These are phyloP conservation scores for Elsinoe ampelina DNA, from an alignment of 2,329 filamentous ascomycete species.

Conservation along the genomic window DNA sequence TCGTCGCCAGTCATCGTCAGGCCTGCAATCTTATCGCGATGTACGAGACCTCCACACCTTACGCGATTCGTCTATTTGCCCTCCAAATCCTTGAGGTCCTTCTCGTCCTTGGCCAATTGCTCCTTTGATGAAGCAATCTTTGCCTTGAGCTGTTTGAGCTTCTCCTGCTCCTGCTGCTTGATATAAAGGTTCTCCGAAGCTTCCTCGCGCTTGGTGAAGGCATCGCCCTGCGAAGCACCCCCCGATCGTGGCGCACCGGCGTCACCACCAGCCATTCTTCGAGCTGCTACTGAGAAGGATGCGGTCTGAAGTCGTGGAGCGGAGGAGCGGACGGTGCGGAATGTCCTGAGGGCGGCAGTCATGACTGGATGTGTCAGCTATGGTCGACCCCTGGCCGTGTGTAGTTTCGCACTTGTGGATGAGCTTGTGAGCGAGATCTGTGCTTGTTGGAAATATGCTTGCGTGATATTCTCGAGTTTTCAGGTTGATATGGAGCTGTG, in stretches of 20 bases:
- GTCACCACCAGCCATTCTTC: slow-evolving; percentile 36
- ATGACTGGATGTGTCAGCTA: slow-evolving; percentile 11
- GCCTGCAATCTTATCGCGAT: neutral
- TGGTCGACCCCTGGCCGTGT: neutral
- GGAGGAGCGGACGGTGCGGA: slow-evolving; percentile 32
- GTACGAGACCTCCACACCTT: too few relatives aligned
- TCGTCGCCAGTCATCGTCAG: too few relatives aligned
- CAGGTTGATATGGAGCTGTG: neutral
- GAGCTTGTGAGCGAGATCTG: neutral
- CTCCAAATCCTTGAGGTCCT: slow-evolving; percentile 21
- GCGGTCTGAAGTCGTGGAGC: slow-evolving; percentile 25
- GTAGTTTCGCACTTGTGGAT: neutral
- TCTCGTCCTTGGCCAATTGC: slow-evolving; percentile 24
- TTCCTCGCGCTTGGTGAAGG: slow-evolving; percentile 85
- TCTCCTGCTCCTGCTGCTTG: slow-evolving; percentile 78
- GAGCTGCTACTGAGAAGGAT: slow-evolving; percentile 35
- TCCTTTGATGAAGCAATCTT: slow-evolving; percentile 27
- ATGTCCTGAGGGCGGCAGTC: slow-evolving; percentile 21
- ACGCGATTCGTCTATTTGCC: slow-evolving; percentile 16
- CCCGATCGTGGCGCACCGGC: slow-evolving; percentile 34
- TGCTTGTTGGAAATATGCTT: neutral
- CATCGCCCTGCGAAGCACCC: slow-evolving; percentile 54
- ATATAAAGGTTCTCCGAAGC: slow-evolving; percentile 81
- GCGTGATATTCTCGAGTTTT: neutral
- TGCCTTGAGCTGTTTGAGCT: slow-evolving; percentile 41